A percentile compares a stretch with the other conserved stretches of the same genome.
These are phyloP conservation scores for Trichoderma endophyticum DNA, from an alignment of 2,329 filamentous ascomycete genomes.

Conservation along the genomic window DNA sequence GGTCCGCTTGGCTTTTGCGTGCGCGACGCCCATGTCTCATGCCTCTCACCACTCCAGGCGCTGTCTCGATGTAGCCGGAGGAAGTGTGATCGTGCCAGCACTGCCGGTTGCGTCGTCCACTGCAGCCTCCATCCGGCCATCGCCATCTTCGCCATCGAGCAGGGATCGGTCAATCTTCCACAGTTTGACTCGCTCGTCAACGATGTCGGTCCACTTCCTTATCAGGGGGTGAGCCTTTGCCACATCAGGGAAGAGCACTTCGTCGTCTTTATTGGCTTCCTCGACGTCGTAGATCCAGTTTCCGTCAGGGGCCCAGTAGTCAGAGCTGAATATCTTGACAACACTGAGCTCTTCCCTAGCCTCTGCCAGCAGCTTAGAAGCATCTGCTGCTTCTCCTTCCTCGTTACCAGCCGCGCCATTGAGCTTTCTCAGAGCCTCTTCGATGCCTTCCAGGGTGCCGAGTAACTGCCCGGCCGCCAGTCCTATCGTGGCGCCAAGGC, in stretches of 20 bases:
- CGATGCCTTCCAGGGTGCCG: slow-evolving; percentile 73
- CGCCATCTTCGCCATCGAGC: slow-evolving; percentile 32
- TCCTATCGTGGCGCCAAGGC: slow-evolving; percentile 78
- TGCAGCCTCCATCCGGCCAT: background rate
- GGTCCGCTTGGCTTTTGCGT: background rate
- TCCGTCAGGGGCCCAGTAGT: slow-evolving; percentile 69
- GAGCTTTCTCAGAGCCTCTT: slow-evolving; percentile 41
- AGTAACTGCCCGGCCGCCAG: slow-evolving; percentile 69
- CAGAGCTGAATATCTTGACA: slow-evolving; percentile 58
- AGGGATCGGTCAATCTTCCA: slow-evolving; percentile 37
- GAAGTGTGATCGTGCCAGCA: background rate
- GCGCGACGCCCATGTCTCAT: background rate
- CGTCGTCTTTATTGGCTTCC: slow-evolving; percentile 33
- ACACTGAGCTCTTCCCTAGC: slow-evolving; percentile 61
- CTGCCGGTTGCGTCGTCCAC: background rate
- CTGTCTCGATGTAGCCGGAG: slow-evolving; percentile 29
- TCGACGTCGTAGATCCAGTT: slow-evolving; percentile 65
- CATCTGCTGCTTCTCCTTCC: slow-evolving; percentile 21
- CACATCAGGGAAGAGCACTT: slow-evolving; percentile 58
- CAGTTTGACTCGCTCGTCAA: slow-evolving; percentile 31
- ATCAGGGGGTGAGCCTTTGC: slow-evolving; percentile 67
- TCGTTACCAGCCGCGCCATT: slow-evolving; percentile 20
- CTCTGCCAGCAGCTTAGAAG: slow-evolving; percentile 38
- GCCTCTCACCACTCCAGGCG: slow-evolving; percentile 38
- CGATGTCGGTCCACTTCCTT: slow-evolving; percentile 53